Evolutionary conservation across 805 yeast species (phyloP).

Genomic region (Wickerhamomyces kurtzmanii): DNA sequence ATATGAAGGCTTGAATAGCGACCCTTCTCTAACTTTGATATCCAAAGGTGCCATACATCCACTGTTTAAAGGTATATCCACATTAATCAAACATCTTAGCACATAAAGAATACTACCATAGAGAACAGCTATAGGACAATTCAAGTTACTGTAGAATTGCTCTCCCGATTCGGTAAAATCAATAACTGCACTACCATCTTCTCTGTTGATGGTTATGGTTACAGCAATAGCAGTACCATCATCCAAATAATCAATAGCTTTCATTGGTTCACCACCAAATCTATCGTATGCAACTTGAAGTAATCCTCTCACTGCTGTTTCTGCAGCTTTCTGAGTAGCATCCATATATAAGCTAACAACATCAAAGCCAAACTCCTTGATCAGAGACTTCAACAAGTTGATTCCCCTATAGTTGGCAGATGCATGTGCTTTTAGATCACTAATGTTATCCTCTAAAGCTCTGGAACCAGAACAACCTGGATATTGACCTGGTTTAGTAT

Average conservation of each 20-base stretch:
- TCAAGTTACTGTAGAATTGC: constrained; percentile 35
- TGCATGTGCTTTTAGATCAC: constrained; percentile 33
- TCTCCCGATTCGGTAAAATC: constrained; percentile 40
- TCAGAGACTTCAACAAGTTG: constrained; percentile 25
- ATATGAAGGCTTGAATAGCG: constrained; percentile 23
- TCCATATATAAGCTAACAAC: constrained; percentile 30
- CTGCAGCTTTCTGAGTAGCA: constrained; percentile 29
- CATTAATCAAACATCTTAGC: constrained; percentile 32
- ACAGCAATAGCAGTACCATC: constrained; percentile 39
- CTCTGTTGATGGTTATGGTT: constrained; percentile 22
- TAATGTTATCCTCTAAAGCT: constrained; percentile 36
- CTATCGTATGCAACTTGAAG: constrained; percentile 27
- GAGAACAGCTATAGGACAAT: constrained; percentile 40
- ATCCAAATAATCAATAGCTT: constrained; percentile 35
- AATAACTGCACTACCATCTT: constrained; percentile 26
- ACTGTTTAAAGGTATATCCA: constrained; percentile 41
- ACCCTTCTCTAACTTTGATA: constrained; percentile 11
- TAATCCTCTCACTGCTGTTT: constrained; percentile 26
- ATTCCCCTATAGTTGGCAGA: constrained; percentile 39
- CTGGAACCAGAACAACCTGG: constrained; percentile 44
- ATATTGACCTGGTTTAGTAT: constrained; percentile 31
- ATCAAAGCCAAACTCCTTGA: constrained; percentile 27
- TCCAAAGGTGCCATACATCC: constrained; percentile 35
- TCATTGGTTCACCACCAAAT: constrained; percentile 17
- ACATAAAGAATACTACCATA: constrained; percentile 38